These are phyloP conservation scores for Oehlia diaphana DNA, from an alignment of 192 early-diverging fungal genomes.

Conservation along the genomic window DNA sequence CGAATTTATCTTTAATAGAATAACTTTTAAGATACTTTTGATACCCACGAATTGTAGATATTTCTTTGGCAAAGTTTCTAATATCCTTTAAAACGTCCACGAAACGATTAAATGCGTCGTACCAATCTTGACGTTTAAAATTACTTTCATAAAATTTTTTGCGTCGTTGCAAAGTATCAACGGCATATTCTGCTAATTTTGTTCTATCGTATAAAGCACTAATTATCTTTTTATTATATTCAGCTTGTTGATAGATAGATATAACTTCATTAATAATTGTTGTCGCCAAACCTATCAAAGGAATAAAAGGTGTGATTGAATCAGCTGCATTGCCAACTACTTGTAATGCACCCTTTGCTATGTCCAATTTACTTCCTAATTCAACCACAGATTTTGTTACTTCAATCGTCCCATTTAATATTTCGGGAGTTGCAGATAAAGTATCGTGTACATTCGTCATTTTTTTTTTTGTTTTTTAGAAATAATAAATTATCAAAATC, in stretches of 20 bases:
- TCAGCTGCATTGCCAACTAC: neutral
- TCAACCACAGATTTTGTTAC: neutral
- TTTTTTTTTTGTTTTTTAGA: too few species aligned
- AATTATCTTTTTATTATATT: slow-evolving; percentile 20
- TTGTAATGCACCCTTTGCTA: neutral
- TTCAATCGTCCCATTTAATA: neutral
- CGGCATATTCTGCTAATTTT: neutral
- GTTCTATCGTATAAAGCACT: slow-evolving; percentile 1
- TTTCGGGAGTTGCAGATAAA: neutral
- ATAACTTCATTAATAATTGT: neutral
- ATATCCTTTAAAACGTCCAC: slow-evolving; percentile 6
- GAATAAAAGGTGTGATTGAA: neutral
- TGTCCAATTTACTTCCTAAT: neutral
- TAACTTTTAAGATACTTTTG: slow-evolving; percentile 3
- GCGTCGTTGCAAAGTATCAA: neutral
- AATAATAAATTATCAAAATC: too few species aligned
- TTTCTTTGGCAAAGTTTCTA: slow-evolving; percentile 5
- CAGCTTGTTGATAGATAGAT: neutral
- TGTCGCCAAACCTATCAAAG: neutral
- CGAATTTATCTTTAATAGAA: neutral
- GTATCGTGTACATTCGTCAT: neutral
- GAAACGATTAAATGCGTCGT: neutral
- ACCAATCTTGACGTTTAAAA: slow-evolving; percentile 1
- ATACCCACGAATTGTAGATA: neutral
- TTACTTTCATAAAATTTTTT: neutral